phyloP scores from a whole-genome alignment of 805 yeast species.

The Ogataea minuta region DNA sequence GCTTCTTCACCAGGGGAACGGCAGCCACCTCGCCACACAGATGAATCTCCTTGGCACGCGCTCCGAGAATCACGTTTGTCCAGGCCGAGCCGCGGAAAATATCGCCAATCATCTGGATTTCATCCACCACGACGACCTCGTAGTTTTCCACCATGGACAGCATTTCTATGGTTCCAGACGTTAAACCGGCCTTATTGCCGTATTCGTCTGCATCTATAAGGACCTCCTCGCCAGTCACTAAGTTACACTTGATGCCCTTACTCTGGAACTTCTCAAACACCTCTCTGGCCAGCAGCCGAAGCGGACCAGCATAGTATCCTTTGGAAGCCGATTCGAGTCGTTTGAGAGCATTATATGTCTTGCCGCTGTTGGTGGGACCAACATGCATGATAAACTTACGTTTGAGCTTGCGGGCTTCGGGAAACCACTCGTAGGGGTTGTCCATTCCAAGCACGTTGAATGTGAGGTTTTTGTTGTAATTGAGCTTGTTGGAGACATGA shows the following conservation, averaged over 20 bases:
- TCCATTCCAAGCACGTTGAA: conserved; percentile 43
- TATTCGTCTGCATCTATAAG: conserved; percentile 62
- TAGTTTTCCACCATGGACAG: conserved; percentile 61
- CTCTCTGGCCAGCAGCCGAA: conserved; percentile 87
- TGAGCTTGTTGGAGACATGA: conserved; percentile 32
- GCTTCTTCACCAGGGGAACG: conserved; percentile 58
- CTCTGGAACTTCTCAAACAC: conserved; percentile 76
- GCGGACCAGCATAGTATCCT: conserved; percentile 94
- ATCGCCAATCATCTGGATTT: conserved; percentile 92
- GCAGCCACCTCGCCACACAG: conserved; percentile 91
- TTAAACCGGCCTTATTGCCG: conserved; percentile 72
- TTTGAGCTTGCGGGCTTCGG: conserved; percentile 75
- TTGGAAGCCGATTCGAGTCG: conserved; percentile 59
- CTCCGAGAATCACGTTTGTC: conserved; percentile 89
- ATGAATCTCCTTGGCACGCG: conserved; percentile 80
- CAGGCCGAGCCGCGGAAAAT: conserved; percentile 84
- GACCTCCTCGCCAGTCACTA: conserved; percentile 95
- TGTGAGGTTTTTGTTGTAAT: conserved; percentile 35
- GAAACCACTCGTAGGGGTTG: conserved; percentile 77
- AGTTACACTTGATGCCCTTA: conserved; percentile 70
- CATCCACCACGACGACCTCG: conserved; percentile 92
- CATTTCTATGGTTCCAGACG: conserved; percentile 95
- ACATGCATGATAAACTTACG: conserved; percentile 87
- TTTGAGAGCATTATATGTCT: conserved; percentile 80
- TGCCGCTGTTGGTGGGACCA: conserved; percentile 97